phyloP scores from a whole-genome alignment of 2,329 filamentous ascomycete species.

The Calonectria honghensis region DNA sequence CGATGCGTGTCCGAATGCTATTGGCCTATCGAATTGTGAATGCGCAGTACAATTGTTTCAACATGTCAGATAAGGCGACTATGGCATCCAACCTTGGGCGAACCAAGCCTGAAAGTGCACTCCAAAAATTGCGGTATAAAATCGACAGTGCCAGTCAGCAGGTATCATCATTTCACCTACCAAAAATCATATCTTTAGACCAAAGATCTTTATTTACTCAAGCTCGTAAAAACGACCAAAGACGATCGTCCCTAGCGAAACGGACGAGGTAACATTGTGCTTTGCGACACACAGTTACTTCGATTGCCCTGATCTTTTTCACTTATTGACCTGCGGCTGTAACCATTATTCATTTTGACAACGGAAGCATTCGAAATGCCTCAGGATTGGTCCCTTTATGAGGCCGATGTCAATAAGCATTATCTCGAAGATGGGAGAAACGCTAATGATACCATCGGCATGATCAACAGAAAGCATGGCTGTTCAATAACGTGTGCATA shows the following conservation, averaged over 20 bases:
- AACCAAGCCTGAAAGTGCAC: neutral
- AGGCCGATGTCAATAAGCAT: neutral
- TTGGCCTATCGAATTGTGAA: neutral
- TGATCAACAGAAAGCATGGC: neutral
- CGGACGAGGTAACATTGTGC: neutral
- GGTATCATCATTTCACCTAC: neutral
- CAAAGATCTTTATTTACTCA: neutral
- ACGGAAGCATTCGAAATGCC: neutral
- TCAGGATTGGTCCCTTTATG: constrained; percentile 8
- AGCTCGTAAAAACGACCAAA: neutral
- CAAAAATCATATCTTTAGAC: neutral
- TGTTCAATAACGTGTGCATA: neutral
- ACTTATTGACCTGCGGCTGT: too few species aligned
- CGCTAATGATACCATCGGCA: neutral
- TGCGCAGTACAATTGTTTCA: neutral
- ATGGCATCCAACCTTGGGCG: neutral
- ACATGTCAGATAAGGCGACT: constrained; percentile 6
- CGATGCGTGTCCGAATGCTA: neutral
- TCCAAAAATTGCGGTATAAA: neutral
- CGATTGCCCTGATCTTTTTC: neutral
- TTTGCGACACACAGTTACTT: neutral
- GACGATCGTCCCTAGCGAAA: neutral
- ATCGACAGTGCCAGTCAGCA: neutral
- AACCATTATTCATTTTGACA: too few species aligned
- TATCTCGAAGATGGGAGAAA: neutral